These are phyloP conservation scores for Cochlearia excelsa DNA, from an alignment of 345 rosid genomes.

Conservation along the genomic window DNA sequence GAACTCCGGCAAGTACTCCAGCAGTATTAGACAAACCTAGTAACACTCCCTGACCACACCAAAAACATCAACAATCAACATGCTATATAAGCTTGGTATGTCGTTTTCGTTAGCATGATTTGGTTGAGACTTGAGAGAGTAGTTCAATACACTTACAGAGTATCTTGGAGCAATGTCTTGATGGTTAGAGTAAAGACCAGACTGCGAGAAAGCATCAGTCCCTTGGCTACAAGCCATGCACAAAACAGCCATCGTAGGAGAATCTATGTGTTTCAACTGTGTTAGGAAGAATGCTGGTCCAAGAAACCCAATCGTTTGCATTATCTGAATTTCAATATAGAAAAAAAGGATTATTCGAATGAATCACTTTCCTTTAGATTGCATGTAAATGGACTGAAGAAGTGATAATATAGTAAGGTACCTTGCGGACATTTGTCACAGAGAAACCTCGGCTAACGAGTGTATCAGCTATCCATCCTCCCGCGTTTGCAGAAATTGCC, in stretches of 20 bases:
- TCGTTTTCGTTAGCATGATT: constrained; percentile 2
- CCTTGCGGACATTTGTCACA: constrained; percentile 89
- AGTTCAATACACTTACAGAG: constrained; percentile 54
- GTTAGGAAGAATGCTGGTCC: constrained; percentile 96
- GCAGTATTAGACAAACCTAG: constrained; percentile 93
- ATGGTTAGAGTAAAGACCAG: constrained; percentile 91
- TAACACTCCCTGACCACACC: constrained; percentile 63
- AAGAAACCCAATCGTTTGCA: constrained; percentile 95
- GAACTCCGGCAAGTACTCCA: constrained; percentile 90
- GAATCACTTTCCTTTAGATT: background rate
- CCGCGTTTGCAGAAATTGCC: constrained; percentile 89
- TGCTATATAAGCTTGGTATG: background rate
- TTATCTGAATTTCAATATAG: constrained; percentile 50
- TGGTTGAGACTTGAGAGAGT: background rate
- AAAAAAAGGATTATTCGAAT: background rate
- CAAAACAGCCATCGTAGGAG: constrained; percentile 68
- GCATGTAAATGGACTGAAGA: constrained; percentile 17
- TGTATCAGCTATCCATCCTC: constrained; percentile 97
- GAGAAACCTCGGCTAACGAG: constrained; percentile 80
- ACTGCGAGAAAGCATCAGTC: constrained; percentile 92
- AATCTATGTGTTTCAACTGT: constrained; percentile 82
- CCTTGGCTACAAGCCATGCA: constrained; percentile 91
- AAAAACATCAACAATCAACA: background rate
- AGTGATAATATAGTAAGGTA: constrained; percentile 20
- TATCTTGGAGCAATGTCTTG: constrained; percentile 96